These are phyloP conservation scores for Russula virescens DNA, from an alignment of 768 basidiomycete species.

Conservation along the genomic window DNA sequence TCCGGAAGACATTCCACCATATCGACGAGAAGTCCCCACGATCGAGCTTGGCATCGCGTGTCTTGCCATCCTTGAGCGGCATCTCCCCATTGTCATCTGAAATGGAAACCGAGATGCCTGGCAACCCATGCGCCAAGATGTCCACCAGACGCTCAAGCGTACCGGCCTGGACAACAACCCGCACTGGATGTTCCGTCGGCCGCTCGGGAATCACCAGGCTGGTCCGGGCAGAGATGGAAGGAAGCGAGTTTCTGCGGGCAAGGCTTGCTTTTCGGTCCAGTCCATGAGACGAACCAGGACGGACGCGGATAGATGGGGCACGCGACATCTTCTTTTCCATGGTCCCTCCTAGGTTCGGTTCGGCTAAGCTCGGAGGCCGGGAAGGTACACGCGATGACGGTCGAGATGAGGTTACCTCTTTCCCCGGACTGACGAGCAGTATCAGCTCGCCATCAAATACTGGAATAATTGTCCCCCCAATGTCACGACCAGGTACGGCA, in stretches of 20 bases:
- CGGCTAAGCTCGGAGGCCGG: constrained; percentile 37
- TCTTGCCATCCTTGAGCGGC: constrained; percentile 67
- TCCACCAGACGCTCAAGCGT: constrained; percentile 70
- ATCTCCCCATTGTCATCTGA: constrained; percentile 87
- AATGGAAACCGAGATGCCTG: constrained; percentile 71
- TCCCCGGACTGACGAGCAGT: constrained; percentile 56
- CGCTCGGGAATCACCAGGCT: constrained; percentile 56
- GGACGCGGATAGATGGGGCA: constrained; percentile 73
- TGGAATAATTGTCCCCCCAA: constrained; percentile 65
- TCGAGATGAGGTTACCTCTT: constrained; percentile 45
- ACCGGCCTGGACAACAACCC: constrained; percentile 74
- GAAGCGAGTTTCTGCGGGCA: constrained; percentile 70
- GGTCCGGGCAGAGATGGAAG: constrained; percentile 61
- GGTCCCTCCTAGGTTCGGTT: neutral
- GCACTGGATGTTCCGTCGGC: constrained; percentile 63
- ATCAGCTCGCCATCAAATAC: constrained; percentile 71
- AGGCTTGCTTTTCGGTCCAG: constrained; percentile 74
- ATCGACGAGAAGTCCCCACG: constrained; percentile 64
- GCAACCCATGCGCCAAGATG: constrained; percentile 70
- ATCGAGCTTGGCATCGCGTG: constrained; percentile 67
- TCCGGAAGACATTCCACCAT: constrained; percentile 83
- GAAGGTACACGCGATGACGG: constrained; percentile 62
- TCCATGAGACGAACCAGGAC: constrained; percentile 58
- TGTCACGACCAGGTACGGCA: constrained; percentile 31
- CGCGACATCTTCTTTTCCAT: constrained; percentile 44